Evolutionary conservation across 2,329 filamentous ascomycete genomes (phyloP).

Genomic region (Fusarium penzigii): DNA sequence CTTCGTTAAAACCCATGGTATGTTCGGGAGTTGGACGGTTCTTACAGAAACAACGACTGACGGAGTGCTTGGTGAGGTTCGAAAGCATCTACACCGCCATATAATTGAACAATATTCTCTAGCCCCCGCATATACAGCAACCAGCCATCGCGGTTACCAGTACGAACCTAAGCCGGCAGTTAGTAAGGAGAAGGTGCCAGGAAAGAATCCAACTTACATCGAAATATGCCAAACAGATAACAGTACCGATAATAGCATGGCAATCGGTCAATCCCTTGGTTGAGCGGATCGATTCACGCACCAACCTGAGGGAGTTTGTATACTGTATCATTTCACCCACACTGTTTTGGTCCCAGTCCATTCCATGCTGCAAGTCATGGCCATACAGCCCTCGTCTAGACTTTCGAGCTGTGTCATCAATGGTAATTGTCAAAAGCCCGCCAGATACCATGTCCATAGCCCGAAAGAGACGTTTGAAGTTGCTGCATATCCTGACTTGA

Average conservation of each 20-base stretch:
- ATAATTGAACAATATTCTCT: constrained; percentile 7
- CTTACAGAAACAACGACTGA: constrained; percentile 19
- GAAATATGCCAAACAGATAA: constrained; percentile 20
- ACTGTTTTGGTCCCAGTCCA: background rate
- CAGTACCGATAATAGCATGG: constrained; percentile 16
- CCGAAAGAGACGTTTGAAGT: constrained; percentile 17
- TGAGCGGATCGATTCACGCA: constrained; percentile 8
- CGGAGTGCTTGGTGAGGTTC: constrained; percentile 11
- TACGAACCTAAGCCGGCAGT: constrained; percentile 12
- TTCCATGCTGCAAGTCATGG: background rate
- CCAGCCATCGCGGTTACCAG: constrained; percentile 14
- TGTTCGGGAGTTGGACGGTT: background rate
- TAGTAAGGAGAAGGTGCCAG: background rate
- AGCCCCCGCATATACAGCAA: constrained; percentile 20
- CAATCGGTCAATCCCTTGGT: background rate
- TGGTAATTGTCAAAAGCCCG: constrained; percentile 15
- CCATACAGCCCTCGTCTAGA: background rate
- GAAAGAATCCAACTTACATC: constrained; percentile 12
- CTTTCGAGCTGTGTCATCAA: constrained; percentile 8
- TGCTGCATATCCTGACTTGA: constrained; percentile 18
- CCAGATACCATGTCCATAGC: constrained; percentile 24
- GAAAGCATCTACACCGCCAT: constrained; percentile 12
- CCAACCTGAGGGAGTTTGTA: constrained; percentile 15
- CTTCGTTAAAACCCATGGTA: background rate
- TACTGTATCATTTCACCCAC: constrained; percentile 16